phyloP scores from a whole-genome alignment of 2,329 filamentous ascomycete genomes.

The Torrubiella hemipterigena region DNA sequence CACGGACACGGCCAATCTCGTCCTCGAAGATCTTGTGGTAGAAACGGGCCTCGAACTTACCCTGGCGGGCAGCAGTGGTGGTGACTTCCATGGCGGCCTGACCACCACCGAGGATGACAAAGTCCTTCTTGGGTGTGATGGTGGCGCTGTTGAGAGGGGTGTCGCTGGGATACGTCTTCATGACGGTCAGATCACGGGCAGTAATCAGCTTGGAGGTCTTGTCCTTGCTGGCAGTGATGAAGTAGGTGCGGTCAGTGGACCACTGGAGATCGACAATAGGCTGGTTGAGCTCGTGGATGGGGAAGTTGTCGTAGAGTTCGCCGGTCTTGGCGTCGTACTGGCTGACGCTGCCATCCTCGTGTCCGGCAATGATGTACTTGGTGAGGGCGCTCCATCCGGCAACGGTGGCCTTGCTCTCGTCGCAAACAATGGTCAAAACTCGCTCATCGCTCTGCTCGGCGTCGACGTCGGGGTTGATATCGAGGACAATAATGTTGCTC shows the following conservation, averaged over 20 bases:
- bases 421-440: conserved; percentile 76
- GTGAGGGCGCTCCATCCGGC: conserved; percentile 90
- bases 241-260: conserved; percentile 87
- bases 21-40: conserved; percentile 99
- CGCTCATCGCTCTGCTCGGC: conserved; percentile 79
- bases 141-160: conserved; percentile 93
- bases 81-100: conserved; percentile 99
- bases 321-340: conserved; percentile 88
- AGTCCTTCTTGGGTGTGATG: conserved; percentile 93
- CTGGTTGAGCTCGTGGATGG: conserved; percentile 73
- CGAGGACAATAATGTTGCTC: conserved; percentile 84
- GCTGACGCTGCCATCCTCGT: conserved; percentile 90
- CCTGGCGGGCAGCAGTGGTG: conserved; percentile 82
- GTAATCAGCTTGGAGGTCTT: conserved; percentile 92
- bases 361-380: conserved; percentile 94
- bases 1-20: conserved; percentile 92
- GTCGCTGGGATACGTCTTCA: conserved; percentile 87
- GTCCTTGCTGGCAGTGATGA: conserved; percentile 97
- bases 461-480: conserved; percentile 73
- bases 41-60: conserved; percentile 98
- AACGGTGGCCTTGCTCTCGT: conserved; percentile 93
- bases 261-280: conserved; percentile 91
- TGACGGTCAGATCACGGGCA: conserved; percentile 71
- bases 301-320: conserved; percentile 68
- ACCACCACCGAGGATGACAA: conserved; percentile 93